Evolutionary conservation across 1,284 basidiomycete species (phyloP), one percentile per base, ranked within the genome.

Genomic region (Fomitopsis betulina): DNA sequence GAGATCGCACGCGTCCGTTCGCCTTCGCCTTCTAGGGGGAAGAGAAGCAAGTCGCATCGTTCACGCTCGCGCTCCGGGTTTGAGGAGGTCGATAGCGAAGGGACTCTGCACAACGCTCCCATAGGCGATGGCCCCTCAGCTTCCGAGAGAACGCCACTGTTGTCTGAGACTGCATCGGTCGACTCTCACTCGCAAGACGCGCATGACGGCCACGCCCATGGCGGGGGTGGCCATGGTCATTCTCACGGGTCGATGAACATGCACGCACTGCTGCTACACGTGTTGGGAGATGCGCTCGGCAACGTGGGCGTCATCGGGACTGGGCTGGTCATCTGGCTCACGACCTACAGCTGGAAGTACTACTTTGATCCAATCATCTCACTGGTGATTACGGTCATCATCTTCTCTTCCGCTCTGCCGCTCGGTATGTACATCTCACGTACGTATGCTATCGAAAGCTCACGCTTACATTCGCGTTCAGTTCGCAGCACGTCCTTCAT

Each of bases 291-390:
- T 75, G 97, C 97, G 25, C 81, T 98, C 42, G 96, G 97, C 58
- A 99, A 99, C 72, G 91, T 98, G 62, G 97, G 97, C 61, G 97
- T 99, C 62, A 98, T 99, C 62, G 85, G 89, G 30, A 93, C 96
- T 5, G 97, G 97, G 63, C 82, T 98, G 10, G 79, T 97, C 69
- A 96, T 98, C 68, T 95, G 93, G 94, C 81, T 91, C 53, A 85
- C 88, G 1, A 74, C 79, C 23, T 92, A 88, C 87, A 75, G 75
- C 60, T 91, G 83, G 78, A 94, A 91, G 69, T 91, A 88, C 71
- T 98, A 96, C 77, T 94, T 89, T 64, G 97, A 99, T 74, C 97
- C 97, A 0, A 73, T 89, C 40, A 95, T 99, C 74, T 95, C 92
- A 70, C 82, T 99, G 68, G 79, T 98, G 57, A 99, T 99, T 75